Evolutionary conservation across 2,329 filamentous ascomycete genomes (phyloP).

Genomic region (Plectosphaerella cucumerina): DNA sequence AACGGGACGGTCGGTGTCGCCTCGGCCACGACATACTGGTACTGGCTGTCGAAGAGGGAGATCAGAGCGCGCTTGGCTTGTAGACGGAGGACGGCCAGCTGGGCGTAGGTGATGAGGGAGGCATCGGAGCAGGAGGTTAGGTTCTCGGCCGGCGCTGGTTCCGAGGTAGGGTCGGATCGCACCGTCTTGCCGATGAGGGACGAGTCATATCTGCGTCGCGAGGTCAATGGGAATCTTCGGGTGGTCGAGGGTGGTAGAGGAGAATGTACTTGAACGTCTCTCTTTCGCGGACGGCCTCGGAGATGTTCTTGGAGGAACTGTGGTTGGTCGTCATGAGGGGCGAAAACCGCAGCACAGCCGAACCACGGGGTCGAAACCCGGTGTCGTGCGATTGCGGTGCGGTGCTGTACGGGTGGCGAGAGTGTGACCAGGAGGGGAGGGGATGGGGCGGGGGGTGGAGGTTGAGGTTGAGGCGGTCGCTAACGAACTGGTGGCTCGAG

Average conservation of each 20-base stretch:
- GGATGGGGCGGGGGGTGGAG: too few relatives aligned
- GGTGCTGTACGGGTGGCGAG: too few relatives aligned
- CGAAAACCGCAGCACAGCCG: too few relatives aligned
- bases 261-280: not conserved
- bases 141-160: not conserved
- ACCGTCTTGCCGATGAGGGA: not conserved
- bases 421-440: too few relatives aligned
- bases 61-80: not conserved
- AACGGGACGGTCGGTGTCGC: not conserved
- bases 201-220: not conserved
- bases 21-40: slow-evolving; percentile 5
- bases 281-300: not conserved
- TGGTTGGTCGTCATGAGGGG: not conserved
- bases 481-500: too few relatives aligned
- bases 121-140: not conserved
- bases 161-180: not conserved
- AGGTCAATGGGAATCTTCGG: not conserved
- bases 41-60: slow-evolving; percentile 1
- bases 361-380: too few relatives aligned
- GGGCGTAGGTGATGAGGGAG: not conserved
- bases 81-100: not conserved
- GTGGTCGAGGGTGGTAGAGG: not conserved
- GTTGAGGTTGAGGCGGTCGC: too few relatives aligned
- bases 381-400: too few relatives aligned
- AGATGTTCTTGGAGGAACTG: not conserved